phyloP scores from a whole-genome alignment of 108 stramenopile genomes.

The Craspedostauros australis region DNA sequence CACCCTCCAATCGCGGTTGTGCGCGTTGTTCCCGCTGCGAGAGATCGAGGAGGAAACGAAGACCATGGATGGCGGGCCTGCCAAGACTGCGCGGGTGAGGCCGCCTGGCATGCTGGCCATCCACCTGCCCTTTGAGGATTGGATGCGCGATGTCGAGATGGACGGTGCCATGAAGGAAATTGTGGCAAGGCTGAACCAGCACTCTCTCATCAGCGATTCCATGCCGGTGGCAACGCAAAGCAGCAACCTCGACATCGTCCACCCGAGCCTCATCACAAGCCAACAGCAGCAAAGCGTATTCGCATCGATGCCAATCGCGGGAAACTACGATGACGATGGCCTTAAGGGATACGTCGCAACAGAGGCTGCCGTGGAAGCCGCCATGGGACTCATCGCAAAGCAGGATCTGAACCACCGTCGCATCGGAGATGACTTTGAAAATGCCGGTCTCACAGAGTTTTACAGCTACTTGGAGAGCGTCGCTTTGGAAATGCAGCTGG shows the following conservation, averaged over 20 bases:
- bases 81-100: neutral
- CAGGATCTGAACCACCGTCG: conserved; percentile 18
- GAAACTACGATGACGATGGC: neutral
- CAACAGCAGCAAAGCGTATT: no score
- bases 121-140: conserved; percentile 61
- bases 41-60: conserved; percentile 20
- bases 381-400: conserved; percentile 41
- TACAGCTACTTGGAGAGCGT: conserved; percentile 62
- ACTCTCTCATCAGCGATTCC: no score
- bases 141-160: conserved; percentile 27
- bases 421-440: conserved; percentile 53
- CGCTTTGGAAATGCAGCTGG: conserved; percentile 36
- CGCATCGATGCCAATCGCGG: no score
- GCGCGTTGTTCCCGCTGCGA: conserved; percentile 56
- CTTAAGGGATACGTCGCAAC: conserved; percentile 21
- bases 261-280: neutral
- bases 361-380: conserved; percentile 42
- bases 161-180: conserved; percentile 19
- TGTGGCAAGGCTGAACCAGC: no score
- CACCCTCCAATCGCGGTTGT: conserved; percentile 39
- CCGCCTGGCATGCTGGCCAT: conserved; percentile 45
- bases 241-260: neutral
- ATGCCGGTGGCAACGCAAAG: no score
- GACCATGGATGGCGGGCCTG: neutral
- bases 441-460: conserved; percentile 58